These are phyloP conservation scores for Straminergon stramineum DNA, from an alignment of 225 moss, liverwort and hornwort species.

Conservation along the genomic window DNA sequence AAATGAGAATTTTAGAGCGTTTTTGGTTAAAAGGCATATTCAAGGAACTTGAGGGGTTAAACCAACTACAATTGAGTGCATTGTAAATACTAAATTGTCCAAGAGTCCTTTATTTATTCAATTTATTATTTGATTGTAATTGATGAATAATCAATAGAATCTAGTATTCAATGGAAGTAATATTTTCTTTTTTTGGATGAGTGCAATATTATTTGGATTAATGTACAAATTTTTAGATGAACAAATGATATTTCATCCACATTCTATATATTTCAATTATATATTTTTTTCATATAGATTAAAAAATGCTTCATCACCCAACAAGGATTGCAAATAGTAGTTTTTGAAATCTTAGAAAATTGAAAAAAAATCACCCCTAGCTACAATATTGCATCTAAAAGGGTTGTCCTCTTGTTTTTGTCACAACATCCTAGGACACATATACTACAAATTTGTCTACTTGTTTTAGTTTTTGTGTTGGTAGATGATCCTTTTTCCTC, in stretches of 20 bases:
- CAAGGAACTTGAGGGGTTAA: too few relatives aligned
- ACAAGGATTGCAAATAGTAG: not conserved
- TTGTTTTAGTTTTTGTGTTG: not conserved
- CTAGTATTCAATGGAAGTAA: not conserved
- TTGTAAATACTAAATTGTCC: not conserved
- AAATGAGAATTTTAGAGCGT: too few relatives aligned
- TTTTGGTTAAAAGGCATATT: too few relatives aligned
- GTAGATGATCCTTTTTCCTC: not conserved
- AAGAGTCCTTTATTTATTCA: not conserved
- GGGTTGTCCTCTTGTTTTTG: not conserved
- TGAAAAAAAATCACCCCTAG: not conserved
- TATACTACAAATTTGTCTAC: rapidly evolving
- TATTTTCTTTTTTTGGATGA: not conserved
- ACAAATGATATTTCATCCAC: not conserved
- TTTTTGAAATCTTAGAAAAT: not conserved
- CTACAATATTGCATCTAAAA: not conserved
- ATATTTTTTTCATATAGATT: not conserved
- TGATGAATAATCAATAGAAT: not conserved
- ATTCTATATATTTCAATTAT: not conserved
- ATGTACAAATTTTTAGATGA: not conserved
- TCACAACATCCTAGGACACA: not conserved
- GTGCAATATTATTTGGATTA: not conserved
- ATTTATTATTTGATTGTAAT: not conserved
- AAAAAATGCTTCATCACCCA: too few relatives aligned
- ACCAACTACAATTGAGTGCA: not conserved